A percentile compares a stretch with the other conserved stretches of the same genome.
Conservation (phyloP, 441 rosid genomes). For the Corymbia calophylla region DNA sequence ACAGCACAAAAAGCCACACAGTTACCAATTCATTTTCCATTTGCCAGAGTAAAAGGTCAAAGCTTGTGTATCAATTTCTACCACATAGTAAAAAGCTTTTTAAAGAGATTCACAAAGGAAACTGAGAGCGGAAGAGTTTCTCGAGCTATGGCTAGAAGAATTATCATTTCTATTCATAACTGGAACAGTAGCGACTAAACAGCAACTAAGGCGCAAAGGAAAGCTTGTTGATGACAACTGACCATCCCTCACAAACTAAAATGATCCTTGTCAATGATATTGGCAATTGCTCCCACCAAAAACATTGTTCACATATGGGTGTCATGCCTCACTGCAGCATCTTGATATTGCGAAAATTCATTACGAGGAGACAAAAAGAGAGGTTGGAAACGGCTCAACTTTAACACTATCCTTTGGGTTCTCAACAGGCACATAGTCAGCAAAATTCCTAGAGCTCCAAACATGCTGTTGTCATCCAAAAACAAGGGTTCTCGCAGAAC, state of each 20-base stretch:
- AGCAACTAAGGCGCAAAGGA: not conserved
- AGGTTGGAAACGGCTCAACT: not conserved
- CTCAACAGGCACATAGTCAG: not conserved
- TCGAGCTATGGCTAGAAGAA: not conserved
- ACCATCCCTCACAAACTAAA: not conserved
- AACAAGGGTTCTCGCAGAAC: not conserved
- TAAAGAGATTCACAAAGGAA: not conserved
- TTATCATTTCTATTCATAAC: not conserved
- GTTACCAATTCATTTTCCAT: not conserved
- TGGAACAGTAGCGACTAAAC: not conserved
- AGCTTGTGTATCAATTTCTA: not conserved
- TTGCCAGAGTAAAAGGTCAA: not conserved
- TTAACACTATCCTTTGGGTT: not conserved
- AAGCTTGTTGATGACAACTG: not conserved
- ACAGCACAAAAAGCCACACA: not conserved
- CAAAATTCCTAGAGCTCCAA: not conserved
- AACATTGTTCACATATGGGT: not conserved
- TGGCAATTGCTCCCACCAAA: not conserved
- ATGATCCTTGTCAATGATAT: not conserved
- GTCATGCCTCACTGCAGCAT: not conserved
- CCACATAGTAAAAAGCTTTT: not conserved
- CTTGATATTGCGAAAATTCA: not conserved
- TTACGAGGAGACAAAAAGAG: not conserved
- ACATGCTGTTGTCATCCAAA: not conserved
- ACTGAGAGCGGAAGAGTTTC: not conserved